Evolutionary conservation across 208 protist species (phyloP).

Genomic region (Acanthamoeba royreba): DNA sequence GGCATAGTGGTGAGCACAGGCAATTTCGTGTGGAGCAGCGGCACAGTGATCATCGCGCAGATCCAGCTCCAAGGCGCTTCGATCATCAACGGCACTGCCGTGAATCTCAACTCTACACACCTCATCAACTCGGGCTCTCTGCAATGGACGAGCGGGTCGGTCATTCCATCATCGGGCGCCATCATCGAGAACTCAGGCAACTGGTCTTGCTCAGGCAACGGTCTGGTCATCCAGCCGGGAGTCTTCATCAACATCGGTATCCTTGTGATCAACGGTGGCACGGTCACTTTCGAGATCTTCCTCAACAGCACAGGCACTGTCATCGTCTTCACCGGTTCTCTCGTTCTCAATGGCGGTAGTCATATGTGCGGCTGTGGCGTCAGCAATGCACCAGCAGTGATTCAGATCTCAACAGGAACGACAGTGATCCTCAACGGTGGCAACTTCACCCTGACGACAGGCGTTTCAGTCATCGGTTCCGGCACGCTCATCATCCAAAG

Average conservation of each 20-base stretch:
- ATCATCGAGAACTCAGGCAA: background rate
- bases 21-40: background rate
- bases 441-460: background rate
- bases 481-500: background rate
- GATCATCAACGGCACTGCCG: background rate
- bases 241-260: constrained; percentile 40
- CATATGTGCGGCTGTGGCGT: background rate
- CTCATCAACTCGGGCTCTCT: constrained; percentile 4
- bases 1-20: background rate
- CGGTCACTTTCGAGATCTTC: background rate
- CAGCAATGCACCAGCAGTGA: background rate
- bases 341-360: background rate
- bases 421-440: background rate
- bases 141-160: background rate
- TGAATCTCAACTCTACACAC: background rate
- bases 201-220: background rate
- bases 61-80: background rate
- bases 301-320: background rate
- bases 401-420: background rate
- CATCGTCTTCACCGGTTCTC: background rate
- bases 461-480: background rate
- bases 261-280: background rate
- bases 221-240: background rate
- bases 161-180: background rate
- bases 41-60: background rate